phyloP scores from a whole-genome alignment of 441 rosid species.

The Pelargonium australe region DNA sequence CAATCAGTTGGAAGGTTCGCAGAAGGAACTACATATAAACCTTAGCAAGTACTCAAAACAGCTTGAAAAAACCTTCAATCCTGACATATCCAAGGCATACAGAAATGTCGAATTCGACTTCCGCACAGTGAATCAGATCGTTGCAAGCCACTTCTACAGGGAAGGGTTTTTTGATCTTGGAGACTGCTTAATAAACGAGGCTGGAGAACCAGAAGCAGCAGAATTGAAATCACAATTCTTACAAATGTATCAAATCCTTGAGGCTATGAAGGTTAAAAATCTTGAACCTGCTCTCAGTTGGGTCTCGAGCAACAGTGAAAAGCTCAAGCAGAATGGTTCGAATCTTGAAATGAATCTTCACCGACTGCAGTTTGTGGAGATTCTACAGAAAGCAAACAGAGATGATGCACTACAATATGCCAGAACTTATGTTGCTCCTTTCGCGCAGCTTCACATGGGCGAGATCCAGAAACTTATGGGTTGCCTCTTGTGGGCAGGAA shows the following conservation, averaged over 20 bases:
- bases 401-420: slow-evolving; percentile 45
- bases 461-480: slow-evolving; percentile 41
- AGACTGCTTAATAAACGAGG: slow-evolving; percentile 45
- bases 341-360: slow-evolving; percentile 49
- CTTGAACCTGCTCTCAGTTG: slow-evolving; percentile 47
- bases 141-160: slow-evolving; percentile 45
- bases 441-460: slow-evolving; percentile 25
- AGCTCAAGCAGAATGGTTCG: slow-evolving; percentile 41
- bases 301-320: slow-evolving; percentile 34
- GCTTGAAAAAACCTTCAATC: slow-evolving; percentile 40
- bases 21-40: slow-evolving; percentile 43
- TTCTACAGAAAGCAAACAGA: slow-evolving; percentile 28
- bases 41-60: slow-evolving; percentile 45
- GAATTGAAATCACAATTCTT: slow-evolving; percentile 31
- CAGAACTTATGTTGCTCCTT: slow-evolving; percentile 29
- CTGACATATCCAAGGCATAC: slow-evolving; percentile 53
- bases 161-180: slow-evolving; percentile 49
- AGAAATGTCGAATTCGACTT: slow-evolving; percentile 44
- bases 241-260: slow-evolving; percentile 44
- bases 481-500: slow-evolving; percentile 37
- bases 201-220: slow-evolving; percentile 35
- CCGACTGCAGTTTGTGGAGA: slow-evolving; percentile 44
- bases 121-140: slow-evolving; percentile 35
- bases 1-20: slow-evolving; percentile 37
- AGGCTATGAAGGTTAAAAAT: slow-evolving; percentile 37